These are phyloP conservation scores for Brassica napus DNA, from an alignment of 345 rosid species.

Conservation along the genomic window Da-Ae NC_063434.1:5452501-5453000, in stretches of 20 bases:
- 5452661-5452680: constrained; percentile 10
- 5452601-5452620: no score
- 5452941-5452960: constrained; percentile 94
- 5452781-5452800: constrained; percentile 65
- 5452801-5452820: constrained; percentile 63
- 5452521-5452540: no score
- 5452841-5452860: background rate
- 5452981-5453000: constrained; percentile 29
- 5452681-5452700: constrained; percentile 47
- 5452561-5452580: constrained; percentile 54
- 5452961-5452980: constrained; percentile 29
- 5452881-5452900: constrained; percentile 83
- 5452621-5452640: constrained; percentile 32
- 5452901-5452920: constrained; percentile 97
- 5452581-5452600: no score
- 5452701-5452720: constrained; percentile 87
- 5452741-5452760: constrained; percentile 97
- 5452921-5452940: constrained; percentile 93
- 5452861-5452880: constrained; percentile 7
- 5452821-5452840: constrained; percentile 23
- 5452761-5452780: constrained; percentile 66
- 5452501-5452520: no score
- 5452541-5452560: no score
- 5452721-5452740: constrained; percentile 73
- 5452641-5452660: background rate